Base-by-base conservation (phyloP, 140 eudicot genomes). In the Bidens hawaiensis region DNA sequence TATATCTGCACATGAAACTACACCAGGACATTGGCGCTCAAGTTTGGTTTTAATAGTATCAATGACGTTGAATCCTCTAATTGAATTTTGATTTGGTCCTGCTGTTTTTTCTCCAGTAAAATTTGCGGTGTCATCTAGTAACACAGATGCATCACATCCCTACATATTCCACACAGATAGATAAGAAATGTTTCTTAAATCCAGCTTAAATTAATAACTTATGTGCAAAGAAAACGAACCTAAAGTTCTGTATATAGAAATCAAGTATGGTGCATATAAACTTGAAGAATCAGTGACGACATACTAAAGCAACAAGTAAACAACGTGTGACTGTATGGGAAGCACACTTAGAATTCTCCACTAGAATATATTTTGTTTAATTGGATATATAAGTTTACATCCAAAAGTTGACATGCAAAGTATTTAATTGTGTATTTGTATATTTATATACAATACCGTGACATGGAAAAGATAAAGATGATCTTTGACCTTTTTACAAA, bases 131-230 rank as follows among this genome's bases (percentile, higher is more conserved):
- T 77, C 94, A 17, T 79, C 90, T 16, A 88, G 50, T 61, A 88
- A 62, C 42, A 88, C 75, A 0, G 96, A 88, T 31, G 83, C 96
- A 72, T 88, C 96, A 71, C 96, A 88, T 34, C 96, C 96, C 96
- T 87, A 43, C 53, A 42, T 23, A 21, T 23, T 45, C 28, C 8
- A 0, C 2, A 14, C 19, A 15, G 21, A 38, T 28, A 11, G 21
- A 9, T 3, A n/a, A n/a, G n/a, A n/a, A n/a, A n/a, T 6, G 1
- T 8, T n/a, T n/a, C n/a, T n/a, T 10, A 36, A 8, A 8, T 10
- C 12, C 9, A 10, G 43, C 43, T n/a, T n/a, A n/a, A n/a, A n/a
- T n/a, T n/a, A n/a, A n/a, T n/a, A n/a, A n/a, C n/a, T n/a, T n/a
- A n/a, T n/a, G n/a, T n/a, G n/a, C n/a, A n/a, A n/a, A n/a, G n/a